phyloP scores from a whole-genome alignment of 1,139 yeast species.

The Komagataea norvegica region DNA sequence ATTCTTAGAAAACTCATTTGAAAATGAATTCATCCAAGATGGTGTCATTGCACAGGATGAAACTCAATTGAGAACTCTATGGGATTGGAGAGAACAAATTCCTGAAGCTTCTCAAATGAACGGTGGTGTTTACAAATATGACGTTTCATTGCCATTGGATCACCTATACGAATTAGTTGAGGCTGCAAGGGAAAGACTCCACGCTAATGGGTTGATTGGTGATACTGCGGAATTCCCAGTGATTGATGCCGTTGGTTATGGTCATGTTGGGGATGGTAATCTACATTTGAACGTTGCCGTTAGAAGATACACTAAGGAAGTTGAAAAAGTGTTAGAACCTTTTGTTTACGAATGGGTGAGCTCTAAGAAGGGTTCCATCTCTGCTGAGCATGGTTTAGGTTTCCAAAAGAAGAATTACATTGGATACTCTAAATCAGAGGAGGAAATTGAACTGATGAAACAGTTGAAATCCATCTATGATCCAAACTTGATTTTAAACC shows the following conservation, averaged over 20 bases:
- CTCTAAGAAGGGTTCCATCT: slow-evolving; percentile 74
- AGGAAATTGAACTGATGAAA: slow-evolving; percentile 69
- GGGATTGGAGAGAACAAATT: slow-evolving; percentile 94
- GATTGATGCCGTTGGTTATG: slow-evolving; percentile 86
- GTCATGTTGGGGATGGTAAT: slow-evolving; percentile 96
- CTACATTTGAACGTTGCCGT: slow-evolving; percentile 88
- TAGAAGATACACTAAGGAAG: slow-evolving; percentile 70
- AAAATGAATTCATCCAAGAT: slow-evolving; percentile 74
- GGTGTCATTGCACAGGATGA: slow-evolving; percentile 97
- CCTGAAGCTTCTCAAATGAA: slow-evolving; percentile 82
- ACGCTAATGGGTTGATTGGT: slow-evolving; percentile 55
- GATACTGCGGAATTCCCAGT: slow-evolving; percentile 70
- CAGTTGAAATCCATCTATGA: slow-evolving; percentile 75
- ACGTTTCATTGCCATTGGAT: slow-evolving; percentile 81
- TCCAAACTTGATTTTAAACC: slow-evolving; percentile 87
- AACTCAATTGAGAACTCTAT: slow-evolving; percentile 71
- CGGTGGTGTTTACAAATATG: slow-evolving; percentile 97
- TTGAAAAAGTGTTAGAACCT: slow-evolving; percentile 81
- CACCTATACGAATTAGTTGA: slow-evolving; percentile 78
- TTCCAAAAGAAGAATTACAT: slow-evolving; percentile 90
- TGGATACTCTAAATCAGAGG: slow-evolving; percentile 71
- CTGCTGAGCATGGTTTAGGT: slow-evolving; percentile 97
- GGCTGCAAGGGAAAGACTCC: slow-evolving; percentile 58
- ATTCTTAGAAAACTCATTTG: slow-evolving; percentile 82
- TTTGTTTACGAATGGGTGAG: slow-evolving; percentile 89